Percentiles rank a stretch among this genome's conserved stretches.
These are phyloP conservation scores for Kodamaea alishanica DNA, from an alignment of 1,139 yeast species.

Conservation along the genomic window DNA sequence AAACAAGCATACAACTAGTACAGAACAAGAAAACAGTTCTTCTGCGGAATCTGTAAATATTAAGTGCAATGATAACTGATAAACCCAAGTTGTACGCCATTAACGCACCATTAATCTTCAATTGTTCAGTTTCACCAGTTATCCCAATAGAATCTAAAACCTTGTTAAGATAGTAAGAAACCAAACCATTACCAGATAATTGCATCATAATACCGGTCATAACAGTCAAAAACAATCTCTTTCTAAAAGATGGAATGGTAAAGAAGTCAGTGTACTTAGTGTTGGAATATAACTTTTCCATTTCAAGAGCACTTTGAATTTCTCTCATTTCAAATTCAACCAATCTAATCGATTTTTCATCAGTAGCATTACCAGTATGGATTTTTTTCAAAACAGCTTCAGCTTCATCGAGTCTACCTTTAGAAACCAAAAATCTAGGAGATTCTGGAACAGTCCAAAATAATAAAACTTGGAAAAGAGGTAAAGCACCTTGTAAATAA, in stretches of 20 bases:
- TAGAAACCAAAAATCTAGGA: constrained; percentile 41
- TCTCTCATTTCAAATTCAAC: constrained; percentile 46
- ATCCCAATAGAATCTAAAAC: constrained; percentile 50
- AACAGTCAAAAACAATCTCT: constrained; percentile 37
- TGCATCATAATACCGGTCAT: constrained; percentile 41
- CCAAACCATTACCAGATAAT: constrained; percentile 51
- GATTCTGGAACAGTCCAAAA: constrained; percentile 44
- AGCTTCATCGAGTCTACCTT: constrained; percentile 37
- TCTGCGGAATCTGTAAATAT: constrained; percentile 34
- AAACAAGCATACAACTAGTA: constrained; percentile 28
- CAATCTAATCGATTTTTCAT: constrained; percentile 28
- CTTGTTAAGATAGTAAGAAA: constrained; percentile 47
- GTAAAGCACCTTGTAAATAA: constrained; percentile 41
- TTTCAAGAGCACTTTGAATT: constrained; percentile 38
- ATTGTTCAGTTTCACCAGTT: constrained; percentile 39
- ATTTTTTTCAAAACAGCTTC: constrained; percentile 30
- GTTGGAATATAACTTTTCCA: constrained; percentile 26
- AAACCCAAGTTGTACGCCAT: constrained; percentile 41
- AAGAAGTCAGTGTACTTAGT: constrained; percentile 35
- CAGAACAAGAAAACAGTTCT: constrained; percentile 44
- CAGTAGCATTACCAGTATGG: constrained; percentile 37
- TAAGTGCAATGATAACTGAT: constrained; percentile 28
- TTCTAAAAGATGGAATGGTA: constrained; percentile 36
- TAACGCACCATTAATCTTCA: constrained; percentile 45
- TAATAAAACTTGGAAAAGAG: constrained; percentile 21